Evolutionary conservation across 306 rosid species (phyloP).

Genomic region (Nissolia schottii): DNA sequence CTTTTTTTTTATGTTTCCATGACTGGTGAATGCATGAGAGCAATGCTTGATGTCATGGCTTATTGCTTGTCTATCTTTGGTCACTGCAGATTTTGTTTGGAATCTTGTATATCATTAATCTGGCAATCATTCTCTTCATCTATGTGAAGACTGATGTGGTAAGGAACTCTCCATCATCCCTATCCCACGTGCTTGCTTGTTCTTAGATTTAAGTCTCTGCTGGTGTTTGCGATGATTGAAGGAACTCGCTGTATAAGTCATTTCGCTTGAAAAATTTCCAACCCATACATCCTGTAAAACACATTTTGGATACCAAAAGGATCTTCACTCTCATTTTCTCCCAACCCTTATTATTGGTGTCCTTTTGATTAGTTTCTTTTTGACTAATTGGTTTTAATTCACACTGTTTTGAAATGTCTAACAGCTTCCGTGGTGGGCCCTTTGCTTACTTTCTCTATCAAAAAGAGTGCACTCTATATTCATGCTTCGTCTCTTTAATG

Average conservation of each 20-base stretch:
- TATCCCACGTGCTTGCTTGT: not conserved
- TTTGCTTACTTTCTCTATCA: conserved; percentile 76
- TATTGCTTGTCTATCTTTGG: not conserved
- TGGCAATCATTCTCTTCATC: conserved; percentile 61
- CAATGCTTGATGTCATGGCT: not conserved
- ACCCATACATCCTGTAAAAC: not conserved
- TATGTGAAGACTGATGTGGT: conserved; percentile 79
- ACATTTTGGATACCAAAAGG: not conserved
- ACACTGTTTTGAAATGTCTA: not conserved
- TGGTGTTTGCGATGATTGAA: not conserved
- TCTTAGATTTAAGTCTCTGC: not conserved
- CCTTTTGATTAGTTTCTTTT: not conserved
- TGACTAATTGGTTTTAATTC: conserved; percentile 13
- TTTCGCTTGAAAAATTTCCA: not conserved
- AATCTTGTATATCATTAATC: conserved; percentile 62
- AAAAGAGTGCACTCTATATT: conserved; percentile 92
- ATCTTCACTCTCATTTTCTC: not conserved
- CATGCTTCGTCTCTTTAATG: conserved; percentile 87
- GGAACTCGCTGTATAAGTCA: not conserved
- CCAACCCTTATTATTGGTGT: not conserved
- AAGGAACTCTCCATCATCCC: conserved; percentile 12
- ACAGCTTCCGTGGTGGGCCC: conserved; percentile 91
- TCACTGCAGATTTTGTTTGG: conserved; percentile 76
- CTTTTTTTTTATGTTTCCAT: not conserved
- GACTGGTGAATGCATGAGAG: not conserved